Percentiles rank a stretch among this genome's conserved stretches.
phyloP scores from a whole-genome alignment of 306 rosid genomes.

The Inga laurina region DNA sequence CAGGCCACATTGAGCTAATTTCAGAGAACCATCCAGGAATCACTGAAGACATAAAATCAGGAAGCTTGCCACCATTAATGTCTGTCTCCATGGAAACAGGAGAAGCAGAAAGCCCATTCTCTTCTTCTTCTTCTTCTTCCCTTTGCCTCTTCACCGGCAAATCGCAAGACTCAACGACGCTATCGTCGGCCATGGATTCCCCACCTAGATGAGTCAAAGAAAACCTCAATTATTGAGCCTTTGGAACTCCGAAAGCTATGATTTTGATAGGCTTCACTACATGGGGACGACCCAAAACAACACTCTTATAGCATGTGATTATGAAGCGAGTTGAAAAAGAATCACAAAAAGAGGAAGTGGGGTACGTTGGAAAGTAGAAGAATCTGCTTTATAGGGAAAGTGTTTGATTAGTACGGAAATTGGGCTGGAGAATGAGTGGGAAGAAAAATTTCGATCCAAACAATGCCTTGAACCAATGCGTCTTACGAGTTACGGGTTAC shows the following conservation, averaged over 20 bases:
- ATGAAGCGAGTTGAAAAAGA: neutral
- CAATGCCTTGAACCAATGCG: constrained; percentile 9
- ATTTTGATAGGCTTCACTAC: neutral
- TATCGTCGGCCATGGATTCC: constrained; percentile 59
- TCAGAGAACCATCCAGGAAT: constrained; percentile 99
- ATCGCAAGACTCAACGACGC: constrained; percentile 39
- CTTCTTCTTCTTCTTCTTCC: constrained; percentile 56
- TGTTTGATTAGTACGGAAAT: neutral
- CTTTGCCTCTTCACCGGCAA: constrained; percentile 66
- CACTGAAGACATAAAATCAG: constrained; percentile 56
- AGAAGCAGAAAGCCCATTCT: constrained; percentile 52
- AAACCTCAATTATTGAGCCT: neutral
- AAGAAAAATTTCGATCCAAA: neutral
- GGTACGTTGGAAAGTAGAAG: neutral
- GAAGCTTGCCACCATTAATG: constrained; percentile 32
- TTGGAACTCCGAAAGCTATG: neutral
- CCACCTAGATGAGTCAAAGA: neutral
- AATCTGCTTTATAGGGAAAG: constrained; percentile 4
- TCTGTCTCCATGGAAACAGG: constrained; percentile 33
- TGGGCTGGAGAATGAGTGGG: neutral
- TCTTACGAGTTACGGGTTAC: constrained; percentile 15
- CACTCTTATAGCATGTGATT: neutral
- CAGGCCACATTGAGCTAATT: constrained; percentile 99
- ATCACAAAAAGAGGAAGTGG: constrained; percentile 8
- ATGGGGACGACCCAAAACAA: neutral